These are phyloP conservation scores for Myriosclerotinia duriaeana DNA, from an alignment of 2,329 filamentous ascomycete species.

Conservation along the genomic window DNA sequence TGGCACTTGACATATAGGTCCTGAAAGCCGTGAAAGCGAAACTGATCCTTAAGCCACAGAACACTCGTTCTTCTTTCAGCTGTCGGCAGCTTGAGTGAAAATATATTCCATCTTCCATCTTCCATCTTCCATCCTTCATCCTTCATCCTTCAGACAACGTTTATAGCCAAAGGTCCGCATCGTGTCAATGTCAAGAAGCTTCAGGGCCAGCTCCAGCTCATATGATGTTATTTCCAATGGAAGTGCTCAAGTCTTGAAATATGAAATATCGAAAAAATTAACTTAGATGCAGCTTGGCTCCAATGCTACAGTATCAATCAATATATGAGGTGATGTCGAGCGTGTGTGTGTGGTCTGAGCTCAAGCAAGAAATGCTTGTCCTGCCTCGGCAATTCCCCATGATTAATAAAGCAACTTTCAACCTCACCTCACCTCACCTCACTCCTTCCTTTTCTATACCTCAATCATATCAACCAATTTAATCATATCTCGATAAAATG, in stretches of 20 bases:
- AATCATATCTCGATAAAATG: slow-evolving; percentile 53
- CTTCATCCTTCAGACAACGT: too few species aligned
- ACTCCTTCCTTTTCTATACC: slow-evolving; percentile 12
- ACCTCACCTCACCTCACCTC: not conserved
- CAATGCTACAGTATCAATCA: not conserved
- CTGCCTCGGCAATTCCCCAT: slow-evolving; percentile 11
- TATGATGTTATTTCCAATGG: too few species aligned
- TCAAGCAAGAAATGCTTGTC: not conserved
- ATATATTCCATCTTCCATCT: too few species aligned
- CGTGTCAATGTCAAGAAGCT: too few species aligned
- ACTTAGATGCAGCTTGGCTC: not conserved
- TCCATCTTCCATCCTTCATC: too few species aligned
- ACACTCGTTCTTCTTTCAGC: too few species aligned
- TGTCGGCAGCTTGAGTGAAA: too few species aligned
- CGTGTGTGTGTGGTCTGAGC: slow-evolving; percentile 1
- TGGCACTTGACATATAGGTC: too few species aligned
- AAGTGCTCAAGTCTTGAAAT: not conserved
- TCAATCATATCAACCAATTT: not conserved
- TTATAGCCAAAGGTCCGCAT: too few species aligned
- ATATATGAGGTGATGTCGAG: not conserved
- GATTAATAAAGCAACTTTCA: not conserved
- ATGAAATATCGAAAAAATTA: not conserved
- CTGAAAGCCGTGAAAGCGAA: too few species aligned
- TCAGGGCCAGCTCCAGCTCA: too few species aligned
- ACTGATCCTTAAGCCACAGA: too few species aligned